A percentile compares a stretch with the other conserved stretches of the same genome.
Evolutionary conservation across 148 eudicot genomes (phyloP).

Genomic region (Vaccinium myrtillus): DNA sequence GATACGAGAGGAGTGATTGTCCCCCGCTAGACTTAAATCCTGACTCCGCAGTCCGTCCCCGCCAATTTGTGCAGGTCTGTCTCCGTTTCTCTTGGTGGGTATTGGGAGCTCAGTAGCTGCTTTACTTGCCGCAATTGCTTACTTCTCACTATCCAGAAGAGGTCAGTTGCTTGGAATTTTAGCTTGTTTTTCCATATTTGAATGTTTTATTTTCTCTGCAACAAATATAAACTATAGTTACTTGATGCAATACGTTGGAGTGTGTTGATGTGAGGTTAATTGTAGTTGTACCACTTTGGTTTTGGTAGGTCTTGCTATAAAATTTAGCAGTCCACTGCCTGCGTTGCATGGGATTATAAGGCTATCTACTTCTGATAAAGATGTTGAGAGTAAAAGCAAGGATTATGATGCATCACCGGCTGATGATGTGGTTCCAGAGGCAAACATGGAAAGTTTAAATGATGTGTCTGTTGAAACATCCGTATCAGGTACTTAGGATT

Average conservation of each 20-base stretch:
- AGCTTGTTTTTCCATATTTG: neutral
- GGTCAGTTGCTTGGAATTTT: constrained; percentile 36
- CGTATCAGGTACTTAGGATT: constrained; percentile 37
- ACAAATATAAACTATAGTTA: neutral
- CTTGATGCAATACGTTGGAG: neutral
- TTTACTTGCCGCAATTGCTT: constrained; percentile 45
- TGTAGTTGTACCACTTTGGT: neutral
- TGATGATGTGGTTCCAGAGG: constrained; percentile 29
- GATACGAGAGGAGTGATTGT: neutral
- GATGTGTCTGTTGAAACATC: constrained; percentile 30
- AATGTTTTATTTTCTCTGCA: neutral
- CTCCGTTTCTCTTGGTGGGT: constrained; percentile 44
- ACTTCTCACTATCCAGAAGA: constrained; percentile 39
- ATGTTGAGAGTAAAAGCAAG: constrained; percentile 17
- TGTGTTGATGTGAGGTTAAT: constrained; percentile 3
- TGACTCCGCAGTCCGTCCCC: neutral
- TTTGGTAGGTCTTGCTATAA: constrained; percentile 49
- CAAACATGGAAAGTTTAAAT: constrained; percentile 25
- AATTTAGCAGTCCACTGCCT: constrained; percentile 40
- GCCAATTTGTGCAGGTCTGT: constrained; percentile 42
- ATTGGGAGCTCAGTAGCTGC: constrained; percentile 60
- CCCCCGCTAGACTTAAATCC: neutral
- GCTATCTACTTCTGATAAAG: constrained; percentile 26
- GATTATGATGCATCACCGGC: constrained; percentile 31
- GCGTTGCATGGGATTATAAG: constrained; percentile 30